phyloP scores from a whole-genome alignment of 345 rosid genomes.

The Eucalyptus pumila region DNA sequence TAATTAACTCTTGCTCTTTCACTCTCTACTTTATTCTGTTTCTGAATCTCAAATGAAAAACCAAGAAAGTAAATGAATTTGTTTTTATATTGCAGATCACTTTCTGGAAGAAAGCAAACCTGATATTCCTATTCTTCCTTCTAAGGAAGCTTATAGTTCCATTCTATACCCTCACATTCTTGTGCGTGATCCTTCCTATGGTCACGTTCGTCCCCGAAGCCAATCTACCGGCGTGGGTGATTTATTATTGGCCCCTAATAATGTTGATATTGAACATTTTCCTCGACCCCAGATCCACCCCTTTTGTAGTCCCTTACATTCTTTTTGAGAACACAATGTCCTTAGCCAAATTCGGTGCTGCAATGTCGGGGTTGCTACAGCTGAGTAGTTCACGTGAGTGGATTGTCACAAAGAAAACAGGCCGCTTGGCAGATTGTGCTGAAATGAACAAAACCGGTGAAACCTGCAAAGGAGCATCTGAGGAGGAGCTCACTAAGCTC shows the following conservation, averaged over 20 bases:
- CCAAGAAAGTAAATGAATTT: not conserved
- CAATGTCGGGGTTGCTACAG: not conserved
- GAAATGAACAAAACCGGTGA: not conserved
- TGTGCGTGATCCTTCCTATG: slow-evolving; percentile 2
- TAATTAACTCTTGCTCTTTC: not conserved
- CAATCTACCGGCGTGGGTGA: not conserved
- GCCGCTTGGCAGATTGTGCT: not conserved
- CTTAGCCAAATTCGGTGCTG: not conserved
- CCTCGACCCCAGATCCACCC: not conserved
- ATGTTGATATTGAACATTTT: not conserved
- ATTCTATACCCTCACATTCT: not conserved
- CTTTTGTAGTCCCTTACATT: not conserved
- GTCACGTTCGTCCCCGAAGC: not conserved
- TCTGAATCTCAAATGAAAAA: not conserved
- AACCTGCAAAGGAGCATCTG: not conserved
- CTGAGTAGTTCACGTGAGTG: not conserved
- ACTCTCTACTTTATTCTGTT: not conserved
- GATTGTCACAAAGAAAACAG: slow-evolving; percentile 3
- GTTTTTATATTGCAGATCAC: not conserved
- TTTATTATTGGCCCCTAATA: not conserved
- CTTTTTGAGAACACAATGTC: slow-evolving; percentile 8
- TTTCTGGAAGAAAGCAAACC: slow-evolving; percentile 7
- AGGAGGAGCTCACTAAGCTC: not conserved
- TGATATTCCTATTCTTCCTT: slow-evolving; percentile 6
- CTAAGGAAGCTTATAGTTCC: slow-evolving; percentile 1